Base-by-base conservation (phyloP, 768 basidiomycete genomes). In the Mycena albidolilacea region DNA sequence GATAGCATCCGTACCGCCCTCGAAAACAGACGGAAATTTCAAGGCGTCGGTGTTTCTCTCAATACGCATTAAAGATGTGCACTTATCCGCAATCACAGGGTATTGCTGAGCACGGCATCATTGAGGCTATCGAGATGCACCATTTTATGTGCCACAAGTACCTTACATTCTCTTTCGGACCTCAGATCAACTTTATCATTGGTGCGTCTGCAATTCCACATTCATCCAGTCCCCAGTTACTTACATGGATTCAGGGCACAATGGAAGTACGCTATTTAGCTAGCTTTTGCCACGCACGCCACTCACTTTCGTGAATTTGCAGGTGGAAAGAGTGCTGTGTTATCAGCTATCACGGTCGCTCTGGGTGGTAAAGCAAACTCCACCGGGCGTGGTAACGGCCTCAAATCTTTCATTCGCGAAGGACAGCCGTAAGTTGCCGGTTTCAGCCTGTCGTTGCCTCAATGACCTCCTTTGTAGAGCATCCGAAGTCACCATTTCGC, bases 101-200 rank as follows among this genome's bases (percentile, higher is more conserved):
- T 15, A 86, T 95, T 58, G 95, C 97, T 7, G 93, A 97, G 63
- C 90, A 92, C 77, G 97, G 97, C 6, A 92, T 98, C 75, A 94
- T 98, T 72, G 93, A 95, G 77, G 87, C 88, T 43, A 89, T 98
- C 54, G 93, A 96, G 78, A 91, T 96, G 90, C 88, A 91, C 78
- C 93, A 98, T 79, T 99, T 99, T 84, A 97, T 99, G 97, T 98
- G 97, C 81, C 97, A 99, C 83, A 88, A 91, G 80, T 92, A 88
- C 81, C 86, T 97, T 57, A 91, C 88, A 1, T 95, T 98, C 82
- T 87, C 89, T 2, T 96, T 99, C 74, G 96, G 96, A 0, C 93
- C 94, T 10, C 95, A 97, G 81, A 95, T 99, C 79, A 99, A 99
- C 83, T 99, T 99, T 79, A 95, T 99, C 76, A 97, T 97, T 48